A percentile compares a stretch with the other conserved stretches of the same genome.
Conservation (phyloP, 352 stramenopile species). For the Phytophthora macrochlamydospora region DNA sequence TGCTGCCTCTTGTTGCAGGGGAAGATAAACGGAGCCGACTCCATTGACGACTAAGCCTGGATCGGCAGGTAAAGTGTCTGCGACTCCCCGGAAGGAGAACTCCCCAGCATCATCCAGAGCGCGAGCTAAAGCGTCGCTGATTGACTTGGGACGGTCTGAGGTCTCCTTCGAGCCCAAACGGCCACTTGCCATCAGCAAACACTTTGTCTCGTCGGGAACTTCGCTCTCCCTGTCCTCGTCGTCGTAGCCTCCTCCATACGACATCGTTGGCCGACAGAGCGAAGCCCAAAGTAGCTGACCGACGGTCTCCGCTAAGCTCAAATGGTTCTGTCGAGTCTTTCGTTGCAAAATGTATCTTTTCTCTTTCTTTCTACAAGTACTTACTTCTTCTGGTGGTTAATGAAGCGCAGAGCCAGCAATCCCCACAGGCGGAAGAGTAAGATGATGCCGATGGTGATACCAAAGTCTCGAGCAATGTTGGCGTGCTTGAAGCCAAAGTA, state of each 20-base stretch:
- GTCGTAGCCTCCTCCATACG: neutral
- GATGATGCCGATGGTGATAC: too few species aligned
- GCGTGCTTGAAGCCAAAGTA: too few species aligned
- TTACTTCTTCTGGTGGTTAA: too few species aligned
- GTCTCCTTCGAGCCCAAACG: neutral
- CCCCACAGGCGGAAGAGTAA: too few species aligned
- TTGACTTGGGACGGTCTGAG: neutral
- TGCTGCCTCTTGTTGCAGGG: neutral
- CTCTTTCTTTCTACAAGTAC: too few species aligned
- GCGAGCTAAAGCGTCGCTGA: neutral
- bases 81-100: constrained; percentile 1
- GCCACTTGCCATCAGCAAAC: neutral
- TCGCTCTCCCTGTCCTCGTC: neutral
- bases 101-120: neutral
- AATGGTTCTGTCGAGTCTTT: too few species aligned
- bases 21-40: constrained; percentile 10
- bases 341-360: too few species aligned
- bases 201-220: neutral
- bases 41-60: constrained; percentile 7
- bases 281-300: neutral
- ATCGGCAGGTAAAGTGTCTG: neutral
- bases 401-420: too few species aligned
- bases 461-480: too few species aligned
- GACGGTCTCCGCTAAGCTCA: too few species aligned
- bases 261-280: neutral